Conservation (phyloP, 768 basidiomycete species). For the Cyathus striatus region DNA sequence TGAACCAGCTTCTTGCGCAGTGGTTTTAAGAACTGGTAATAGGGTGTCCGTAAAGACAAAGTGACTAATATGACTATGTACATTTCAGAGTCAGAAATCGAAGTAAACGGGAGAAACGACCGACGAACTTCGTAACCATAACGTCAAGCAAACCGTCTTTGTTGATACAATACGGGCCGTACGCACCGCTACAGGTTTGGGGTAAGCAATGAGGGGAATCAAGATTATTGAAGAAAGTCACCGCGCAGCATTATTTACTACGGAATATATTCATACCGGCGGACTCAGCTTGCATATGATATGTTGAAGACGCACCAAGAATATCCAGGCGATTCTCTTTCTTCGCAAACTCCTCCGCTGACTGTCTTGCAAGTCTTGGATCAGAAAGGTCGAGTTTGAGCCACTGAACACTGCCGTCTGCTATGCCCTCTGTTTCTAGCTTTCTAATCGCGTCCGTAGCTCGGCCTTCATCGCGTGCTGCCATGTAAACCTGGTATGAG, state of each 20-base stretch:
- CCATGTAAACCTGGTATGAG: constrained; percentile 19
- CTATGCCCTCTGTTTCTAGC: constrained; percentile 24
- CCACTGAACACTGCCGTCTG: constrained; percentile 25
- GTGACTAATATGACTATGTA: constrained; percentile 43
- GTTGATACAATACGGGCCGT: constrained; percentile 7
- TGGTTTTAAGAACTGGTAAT: constrained; percentile 45
- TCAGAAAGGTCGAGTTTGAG: constrained; percentile 34
- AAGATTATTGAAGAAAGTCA: too few relatives aligned
- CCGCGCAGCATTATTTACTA: constrained; percentile 18
- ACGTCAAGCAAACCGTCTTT: constrained; percentile 11
- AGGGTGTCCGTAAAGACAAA: constrained; percentile 52
- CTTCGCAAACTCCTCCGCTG: constrained; percentile 29
- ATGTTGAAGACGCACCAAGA: constrained; percentile 21
- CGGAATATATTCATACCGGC: too few relatives aligned
- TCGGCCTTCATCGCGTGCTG: constrained; percentile 24
- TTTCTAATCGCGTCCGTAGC: constrained; percentile 23
- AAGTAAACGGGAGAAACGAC: background rate
- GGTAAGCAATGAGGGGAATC: too few relatives aligned
- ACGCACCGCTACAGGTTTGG: constrained; percentile 3
- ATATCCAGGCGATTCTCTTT: constrained; percentile 40
- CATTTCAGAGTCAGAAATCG: too few relatives aligned
- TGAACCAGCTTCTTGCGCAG: constrained; percentile 37
- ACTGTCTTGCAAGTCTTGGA: constrained; percentile 22
- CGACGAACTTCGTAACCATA: constrained; percentile 10
- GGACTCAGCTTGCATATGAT: background rate